A percentile compares a stretch with the other conserved stretches of the same genome.
phyloP scores from a whole-genome alignment of 139 green algal genomes.

The Chlamydomonas asymmetrica region DNA sequence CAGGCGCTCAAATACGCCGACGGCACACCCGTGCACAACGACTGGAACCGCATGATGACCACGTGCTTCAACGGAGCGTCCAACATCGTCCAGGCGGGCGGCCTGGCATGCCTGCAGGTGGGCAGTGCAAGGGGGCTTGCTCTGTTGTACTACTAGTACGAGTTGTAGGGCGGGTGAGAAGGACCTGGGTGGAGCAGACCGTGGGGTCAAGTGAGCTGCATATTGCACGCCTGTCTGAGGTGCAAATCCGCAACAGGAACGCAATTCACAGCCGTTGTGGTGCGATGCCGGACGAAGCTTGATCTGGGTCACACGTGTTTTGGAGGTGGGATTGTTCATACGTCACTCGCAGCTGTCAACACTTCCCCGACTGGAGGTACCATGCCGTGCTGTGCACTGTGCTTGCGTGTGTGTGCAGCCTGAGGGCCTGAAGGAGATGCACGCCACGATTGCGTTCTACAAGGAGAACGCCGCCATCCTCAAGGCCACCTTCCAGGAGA shows the following conservation, averaged over 20 bases:
- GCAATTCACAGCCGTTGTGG: too few species aligned
- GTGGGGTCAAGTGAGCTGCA: too few species aligned
- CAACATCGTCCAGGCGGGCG: constrained; percentile 92
- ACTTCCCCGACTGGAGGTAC: too few species aligned
- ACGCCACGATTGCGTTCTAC: constrained; percentile 91
- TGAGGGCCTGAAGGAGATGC: constrained; percentile 84
- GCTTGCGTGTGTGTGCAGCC: constrained; percentile 42
- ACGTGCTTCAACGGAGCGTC: constrained; percentile 98
- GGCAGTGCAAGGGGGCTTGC: neutral
- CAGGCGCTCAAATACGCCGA: constrained; percentile 65
- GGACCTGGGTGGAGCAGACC: too few species aligned
- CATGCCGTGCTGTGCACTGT: neutral
- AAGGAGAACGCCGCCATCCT: constrained; percentile 98
- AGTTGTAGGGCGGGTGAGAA: too few species aligned
- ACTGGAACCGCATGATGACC: constrained; percentile 97
- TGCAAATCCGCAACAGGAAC: too few species aligned
- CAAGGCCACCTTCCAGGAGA: constrained; percentile 80
- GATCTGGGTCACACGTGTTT: too few species aligned
- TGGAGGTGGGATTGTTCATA: too few species aligned
- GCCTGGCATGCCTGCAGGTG: constrained; percentile 88
- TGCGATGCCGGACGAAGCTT: too few species aligned
- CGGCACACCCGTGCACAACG: constrained; percentile 73
- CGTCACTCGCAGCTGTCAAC: too few species aligned
- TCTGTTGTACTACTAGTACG: too few species aligned
- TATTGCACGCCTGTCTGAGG: too few species aligned